phyloP scores from a whole-genome alignment of 1,284 basidiomycete genomes.

The Papiliotrema nemorosa region DNA sequence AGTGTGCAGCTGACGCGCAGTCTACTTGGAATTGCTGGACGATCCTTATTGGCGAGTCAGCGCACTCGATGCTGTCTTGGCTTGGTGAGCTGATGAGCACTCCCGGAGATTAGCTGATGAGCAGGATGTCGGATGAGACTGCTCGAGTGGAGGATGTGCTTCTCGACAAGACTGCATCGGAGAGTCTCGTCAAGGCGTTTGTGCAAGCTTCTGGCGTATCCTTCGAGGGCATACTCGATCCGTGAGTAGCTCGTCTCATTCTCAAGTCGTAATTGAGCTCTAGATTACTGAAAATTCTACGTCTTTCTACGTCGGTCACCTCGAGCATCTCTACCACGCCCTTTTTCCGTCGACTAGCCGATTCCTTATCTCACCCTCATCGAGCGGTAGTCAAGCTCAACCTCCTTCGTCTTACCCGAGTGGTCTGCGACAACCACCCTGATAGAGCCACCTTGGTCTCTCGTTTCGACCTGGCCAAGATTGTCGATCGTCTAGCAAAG shows the following conservation, averaged over 20 bases:
- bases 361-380: conserved; percentile 66
- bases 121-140: conserved; percentile 89
- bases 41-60: conserved; percentile 96
- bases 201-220: conserved; percentile 82
- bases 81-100: conserved; percentile 62
- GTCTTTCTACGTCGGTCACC: conserved; percentile 70
- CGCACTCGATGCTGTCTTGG: conserved; percentile 82
- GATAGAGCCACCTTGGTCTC: conserved; percentile 76
- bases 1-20: conserved; percentile 15
- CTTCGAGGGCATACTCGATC: conserved; percentile 92
- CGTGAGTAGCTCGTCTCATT: conserved; percentile 43
- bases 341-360: conserved; percentile 83
- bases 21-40: conserved; percentile 80
- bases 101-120: conserved; percentile 2
- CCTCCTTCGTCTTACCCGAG: conserved; percentile 76
- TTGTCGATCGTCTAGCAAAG: conserved; percentile 72
- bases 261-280: conserved; percentile 9
- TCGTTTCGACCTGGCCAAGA: conserved; percentile 68
- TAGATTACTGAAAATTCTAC: conserved; percentile 75
- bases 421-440: conserved; percentile 83
- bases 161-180: conserved; percentile 64
- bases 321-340: conserved; percentile 72
- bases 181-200: conserved; percentile 76
- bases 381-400: conserved; percentile 88
- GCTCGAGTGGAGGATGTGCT: conserved; percentile 87